A percentile compares a stretch with the other conserved stretches of the same genome.
Evolutionary conservation across 164 flowering plant genomes (phyloP).

Genomic region (Nymphaea colorata): DNA sequence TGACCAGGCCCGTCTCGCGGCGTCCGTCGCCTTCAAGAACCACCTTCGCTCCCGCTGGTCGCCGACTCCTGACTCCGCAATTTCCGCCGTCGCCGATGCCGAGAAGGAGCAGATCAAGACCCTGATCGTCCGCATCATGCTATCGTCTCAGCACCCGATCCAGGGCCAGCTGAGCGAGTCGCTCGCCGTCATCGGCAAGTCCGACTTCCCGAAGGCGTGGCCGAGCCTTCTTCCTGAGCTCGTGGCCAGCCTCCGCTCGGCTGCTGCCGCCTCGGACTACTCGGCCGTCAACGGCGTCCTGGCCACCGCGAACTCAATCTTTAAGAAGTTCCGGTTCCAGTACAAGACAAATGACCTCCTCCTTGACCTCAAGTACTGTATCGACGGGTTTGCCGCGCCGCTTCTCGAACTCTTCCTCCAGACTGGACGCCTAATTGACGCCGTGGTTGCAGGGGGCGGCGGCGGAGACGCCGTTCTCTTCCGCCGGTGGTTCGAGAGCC

Average conservation of each 20-base stretch:
- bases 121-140: slow-evolving; percentile 70
- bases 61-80: not conserved
- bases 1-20: slow-evolving; percentile 73
- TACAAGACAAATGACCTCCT: slow-evolving; percentile 60
- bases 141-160: slow-evolving; percentile 40
- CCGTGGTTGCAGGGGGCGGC: slow-evolving; percentile 16
- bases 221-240: slow-evolving; percentile 69
- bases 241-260: slow-evolving; percentile 32
- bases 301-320: slow-evolving; percentile 66
- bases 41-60: slow-evolving; percentile 72
- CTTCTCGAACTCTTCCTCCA: slow-evolving; percentile 50
- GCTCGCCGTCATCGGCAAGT: slow-evolving; percentile 60
- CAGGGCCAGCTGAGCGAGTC: slow-evolving; percentile 85
- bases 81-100: slow-evolving; percentile 21
- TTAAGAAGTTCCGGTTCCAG: slow-evolving; percentile 74
- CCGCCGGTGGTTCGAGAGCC: slow-evolving; percentile 54
- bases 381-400: slow-evolving; percentile 67
- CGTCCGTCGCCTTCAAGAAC: slow-evolving; percentile 87
- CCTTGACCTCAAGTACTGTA: slow-evolving; percentile 70
- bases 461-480: slow-evolving; percentile 24
- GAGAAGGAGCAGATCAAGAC: slow-evolving; percentile 78
- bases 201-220: slow-evolving; percentile 87
- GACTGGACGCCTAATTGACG: slow-evolving; percentile 31
- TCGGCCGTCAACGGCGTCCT: slow-evolving; percentile 73
- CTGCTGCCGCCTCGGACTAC: slow-evolving; percentile 44